Evolutionary conservation across 805 yeast species (phyloP), one percentile per base, ranked within the genome.

Genomic region (Barnettozyma botsteinii): DNA sequence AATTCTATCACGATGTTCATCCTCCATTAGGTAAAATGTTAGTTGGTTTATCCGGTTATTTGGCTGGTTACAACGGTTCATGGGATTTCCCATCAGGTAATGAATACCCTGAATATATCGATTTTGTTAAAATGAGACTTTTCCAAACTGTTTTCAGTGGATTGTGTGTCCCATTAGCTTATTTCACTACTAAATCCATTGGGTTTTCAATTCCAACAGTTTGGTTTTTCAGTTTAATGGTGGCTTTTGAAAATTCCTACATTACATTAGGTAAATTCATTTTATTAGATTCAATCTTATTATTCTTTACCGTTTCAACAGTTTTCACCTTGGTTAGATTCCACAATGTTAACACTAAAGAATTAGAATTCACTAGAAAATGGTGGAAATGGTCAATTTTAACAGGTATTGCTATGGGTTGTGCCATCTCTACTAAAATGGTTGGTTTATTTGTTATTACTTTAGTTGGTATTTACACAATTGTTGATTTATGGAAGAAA

Each of bases 11-110:
- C 59, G 98, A 91, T 63, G 96, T 91, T 25, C 98, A 91, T 64
- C 98, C 98, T 35, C 98, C 98, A 2, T 68, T 91, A 53, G 98
- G 97, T 18, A 91, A 91, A 63, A 81, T 91, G 83, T 71, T 93
- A 45, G 85, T 87, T 43, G 98, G 95, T 0, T 69, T 86, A 30
- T 80, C 89, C 31, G 97, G 95, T 33, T 86, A 77, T 60, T 59
- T 88, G 44, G 91, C 93, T 29, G 89, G 88, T 13, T 88, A 81
- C 64, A 79, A 88, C 57, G 97, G 98, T 15, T 70, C 81, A 20
- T 93, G 89, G 76, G 85, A 77, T 48, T 93, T 93, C 67, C 91
- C 85, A 22, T 83, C 94, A 35, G 95, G 95, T 37, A 71, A 70
- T 34, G 64, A 59, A 21, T 93, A 83, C 61, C 95, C 96, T 3